phyloP scores from a whole-genome alignment of 2,329 filamentous ascomycete genomes.

The Rhynchosporium secalis region DNA sequence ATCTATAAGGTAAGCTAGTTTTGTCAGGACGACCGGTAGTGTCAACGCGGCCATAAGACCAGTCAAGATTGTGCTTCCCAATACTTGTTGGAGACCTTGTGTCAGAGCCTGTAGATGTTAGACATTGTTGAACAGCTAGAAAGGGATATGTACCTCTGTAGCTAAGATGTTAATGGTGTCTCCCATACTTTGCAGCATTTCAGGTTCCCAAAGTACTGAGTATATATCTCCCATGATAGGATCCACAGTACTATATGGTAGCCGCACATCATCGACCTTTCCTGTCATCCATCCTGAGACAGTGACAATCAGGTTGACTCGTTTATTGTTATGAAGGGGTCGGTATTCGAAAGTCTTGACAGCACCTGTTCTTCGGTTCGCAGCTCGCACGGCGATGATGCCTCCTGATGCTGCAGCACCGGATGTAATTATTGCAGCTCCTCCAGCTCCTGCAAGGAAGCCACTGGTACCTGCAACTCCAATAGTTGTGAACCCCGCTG shows the following conservation, averaged over 20 bases:
- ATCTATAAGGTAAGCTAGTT: constrained; percentile 93
- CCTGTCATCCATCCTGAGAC: constrained; percentile 98
- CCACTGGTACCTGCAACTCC: constrained; percentile 85
- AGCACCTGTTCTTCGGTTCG: constrained; percentile 82
- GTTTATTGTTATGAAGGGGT: constrained; percentile 95
- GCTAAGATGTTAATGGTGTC: constrained; percentile 98
- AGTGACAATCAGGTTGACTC: constrained; percentile 92
- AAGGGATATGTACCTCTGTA: constrained; percentile 71
- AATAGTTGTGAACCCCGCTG: constrained; percentile 92
- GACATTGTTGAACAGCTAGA: constrained; percentile 1
- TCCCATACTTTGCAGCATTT: constrained; percentile 97
- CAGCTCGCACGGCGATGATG: constrained; percentile 81
- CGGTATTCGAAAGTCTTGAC: constrained; percentile 97
- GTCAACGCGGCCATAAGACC: constrained; percentile 90
- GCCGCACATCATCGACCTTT: constrained; percentile 91
- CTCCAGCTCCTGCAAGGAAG: constrained; percentile 88
- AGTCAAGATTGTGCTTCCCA: constrained; percentile 85
- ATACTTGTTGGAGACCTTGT: constrained; percentile 91
- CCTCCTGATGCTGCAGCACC: constrained; percentile 83
- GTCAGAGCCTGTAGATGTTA: constrained; percentile 73
- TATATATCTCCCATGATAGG: constrained; percentile 98
- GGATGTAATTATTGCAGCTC: constrained; percentile 91
- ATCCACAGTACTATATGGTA: constrained; percentile 95
- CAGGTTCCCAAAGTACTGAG: constrained; percentile 94
- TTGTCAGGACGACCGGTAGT: constrained; percentile 88